Percentiles rank a stretch among this genome's conserved stretches.
These are phyloP conservation scores for Aspergillus funiculosus DNA, from an alignment of 495 filamentous ascomycete genomes.

Conservation along the genomic window DNA sequence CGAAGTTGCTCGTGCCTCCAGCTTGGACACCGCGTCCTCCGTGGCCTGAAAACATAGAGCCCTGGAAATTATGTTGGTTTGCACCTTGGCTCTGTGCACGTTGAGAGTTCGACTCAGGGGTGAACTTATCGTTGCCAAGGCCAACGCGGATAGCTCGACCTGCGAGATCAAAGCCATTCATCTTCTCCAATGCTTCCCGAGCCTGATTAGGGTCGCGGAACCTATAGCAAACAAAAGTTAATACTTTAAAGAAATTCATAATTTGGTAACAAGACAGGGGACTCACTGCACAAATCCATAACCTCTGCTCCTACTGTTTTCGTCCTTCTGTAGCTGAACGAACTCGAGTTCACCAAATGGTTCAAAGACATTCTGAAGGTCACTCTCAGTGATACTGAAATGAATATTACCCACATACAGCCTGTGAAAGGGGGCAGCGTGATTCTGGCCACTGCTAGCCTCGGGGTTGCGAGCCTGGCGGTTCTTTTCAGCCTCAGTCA, in stretches of 20 bases:
- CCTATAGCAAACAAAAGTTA: conserved; percentile 40
- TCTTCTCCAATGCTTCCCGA: conserved; percentile 91
- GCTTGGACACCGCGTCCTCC: conserved; percentile 85
- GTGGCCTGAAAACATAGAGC: conserved; percentile 87
- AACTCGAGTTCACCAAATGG: conserved; percentile 98
- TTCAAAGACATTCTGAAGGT: conserved; percentile 94
- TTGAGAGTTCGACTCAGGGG: conserved; percentile 91
- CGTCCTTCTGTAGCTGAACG: conserved; percentile 94
- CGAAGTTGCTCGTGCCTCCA: conserved; percentile 74
- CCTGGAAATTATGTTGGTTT: conserved; percentile 74
- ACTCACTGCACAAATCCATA: conserved; percentile 99
- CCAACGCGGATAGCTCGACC: conserved; percentile 97
- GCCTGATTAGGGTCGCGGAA: conserved; percentile 90
- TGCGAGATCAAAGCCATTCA: conserved; percentile 99
- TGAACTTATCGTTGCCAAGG: conserved; percentile 99
- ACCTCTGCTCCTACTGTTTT: conserved; percentile 81
- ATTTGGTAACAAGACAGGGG: not conserved
- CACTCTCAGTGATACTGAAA: conserved; percentile 97
- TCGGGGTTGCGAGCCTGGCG: conserved; percentile 88
- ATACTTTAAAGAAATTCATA: conserved; percentile 7
- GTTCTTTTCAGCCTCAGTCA: conserved; percentile 99
- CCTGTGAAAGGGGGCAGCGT: conserved; percentile 90
- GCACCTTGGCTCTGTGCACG: conserved; percentile 74
- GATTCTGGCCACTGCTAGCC: conserved; percentile 54
- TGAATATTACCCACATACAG: conserved; percentile 99